Evolutionary conservation across 73 alveolate species (phyloP).

Genomic region (Paramecium sexaurelia): DNA sequence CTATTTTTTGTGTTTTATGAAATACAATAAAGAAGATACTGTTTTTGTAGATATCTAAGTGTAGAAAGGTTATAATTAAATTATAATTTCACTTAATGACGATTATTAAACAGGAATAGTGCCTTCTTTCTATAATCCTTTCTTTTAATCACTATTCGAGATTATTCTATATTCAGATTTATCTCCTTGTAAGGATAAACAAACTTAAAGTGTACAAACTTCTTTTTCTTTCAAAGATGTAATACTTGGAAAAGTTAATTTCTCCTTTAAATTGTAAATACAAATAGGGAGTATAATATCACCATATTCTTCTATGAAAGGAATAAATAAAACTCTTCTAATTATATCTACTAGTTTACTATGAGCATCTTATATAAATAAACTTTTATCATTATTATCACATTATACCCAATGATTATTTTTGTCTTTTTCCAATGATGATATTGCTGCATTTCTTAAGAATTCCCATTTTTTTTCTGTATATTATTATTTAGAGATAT

Average conservation of each 20-base stretch:
- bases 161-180: conserved; percentile 24
- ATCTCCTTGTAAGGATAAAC: not conserved
- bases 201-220: not conserved
- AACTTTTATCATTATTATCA: not conserved
- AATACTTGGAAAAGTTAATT: not conserved
- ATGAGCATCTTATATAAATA: not conserved
- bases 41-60: not conserved
- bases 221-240: not conserved
- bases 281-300: conserved; percentile 21
- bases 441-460: not conserved
- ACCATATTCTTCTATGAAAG: conserved; percentile 52
- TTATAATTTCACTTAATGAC: not conserved
- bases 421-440: not conserved
- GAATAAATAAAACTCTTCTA: not conserved
- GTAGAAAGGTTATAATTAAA: not conserved
- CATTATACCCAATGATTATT: not conserved
- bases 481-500: not conserved
- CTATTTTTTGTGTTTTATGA: not conserved
- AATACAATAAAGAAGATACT: not conserved
- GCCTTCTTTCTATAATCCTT: not conserved
- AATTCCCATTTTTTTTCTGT: not conserved
- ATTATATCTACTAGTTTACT: conserved; percentile 7
- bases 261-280: conserved; percentile 35
- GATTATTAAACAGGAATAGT: not conserved
- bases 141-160: not conserved